A percentile compares a stretch with the other conserved stretches of the same genome.
Evolutionary conservation across 2,329 filamentous ascomycete species (phyloP).

Genomic region (Basipetospora chlamydospora): DNA sequence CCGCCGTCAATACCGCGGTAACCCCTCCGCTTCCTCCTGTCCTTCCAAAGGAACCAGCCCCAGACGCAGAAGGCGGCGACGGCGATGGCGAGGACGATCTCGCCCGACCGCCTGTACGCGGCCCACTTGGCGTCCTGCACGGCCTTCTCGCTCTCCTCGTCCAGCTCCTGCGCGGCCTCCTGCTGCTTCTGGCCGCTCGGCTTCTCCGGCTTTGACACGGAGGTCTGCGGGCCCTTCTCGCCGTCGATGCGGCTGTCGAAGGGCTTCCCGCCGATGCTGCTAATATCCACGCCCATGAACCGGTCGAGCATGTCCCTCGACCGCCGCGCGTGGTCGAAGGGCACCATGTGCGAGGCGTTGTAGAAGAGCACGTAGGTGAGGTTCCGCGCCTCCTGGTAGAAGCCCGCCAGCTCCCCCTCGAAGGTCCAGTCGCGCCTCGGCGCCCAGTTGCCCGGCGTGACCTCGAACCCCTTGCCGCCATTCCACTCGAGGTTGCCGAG

Average conservation of each 20-base stretch:
- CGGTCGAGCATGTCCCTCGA: constrained; percentile 93
- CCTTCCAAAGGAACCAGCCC: constrained; percentile 57
- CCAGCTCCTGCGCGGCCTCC: constrained; percentile 33
- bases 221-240: constrained; percentile 64
- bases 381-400: constrained; percentile 91
- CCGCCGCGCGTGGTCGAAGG: constrained; percentile 78
- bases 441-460: constrained; percentile 74
- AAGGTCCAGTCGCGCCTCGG: constrained; percentile 92
- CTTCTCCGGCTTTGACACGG: constrained; percentile 45
- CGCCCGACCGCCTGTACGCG: constrained; percentile 77
- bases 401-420: constrained; percentile 72
- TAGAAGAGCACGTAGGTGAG: constrained; percentile 91
- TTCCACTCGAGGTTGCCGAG: constrained; percentile 89
- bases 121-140: constrained; percentile 78
- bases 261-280: constrained; percentile 67
- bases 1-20: constrained; percentile 36
- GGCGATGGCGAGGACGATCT: constrained; percentile 72
- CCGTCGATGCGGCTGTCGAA: constrained; percentile 73
- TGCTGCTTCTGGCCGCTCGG: constrained; percentile 33
- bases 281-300: constrained; percentile 88
- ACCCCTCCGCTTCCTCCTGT: constrained; percentile 38
- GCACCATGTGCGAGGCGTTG: constrained; percentile 96
- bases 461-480: constrained; percentile 79
- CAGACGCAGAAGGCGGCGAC: constrained; percentile 57
- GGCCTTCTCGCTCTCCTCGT: constrained; percentile 49